These are phyloP conservation scores for Tremellales sp. DNA, from an alignment of 1,284 basidiomycete species.

Conservation along the genomic window DNA sequence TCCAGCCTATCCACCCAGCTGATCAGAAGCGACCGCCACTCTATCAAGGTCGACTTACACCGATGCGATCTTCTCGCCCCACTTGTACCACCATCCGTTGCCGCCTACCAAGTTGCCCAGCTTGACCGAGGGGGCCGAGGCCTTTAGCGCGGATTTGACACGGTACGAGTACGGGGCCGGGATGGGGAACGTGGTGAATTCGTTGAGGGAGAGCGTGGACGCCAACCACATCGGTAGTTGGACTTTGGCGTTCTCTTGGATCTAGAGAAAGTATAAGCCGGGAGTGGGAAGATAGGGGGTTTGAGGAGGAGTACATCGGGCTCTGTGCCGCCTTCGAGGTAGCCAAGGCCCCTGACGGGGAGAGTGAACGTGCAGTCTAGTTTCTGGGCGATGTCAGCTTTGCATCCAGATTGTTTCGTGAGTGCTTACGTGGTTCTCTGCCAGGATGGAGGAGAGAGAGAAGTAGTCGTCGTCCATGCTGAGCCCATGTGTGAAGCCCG, in stretches of 20 bases:
- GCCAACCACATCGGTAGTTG: constrained; percentile 83
- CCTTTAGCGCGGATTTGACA: constrained; percentile 77
- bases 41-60: constrained; percentile 55
- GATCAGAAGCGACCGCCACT: not conserved
- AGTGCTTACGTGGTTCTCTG: constrained; percentile 72
- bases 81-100: constrained; percentile 85
- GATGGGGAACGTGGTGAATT: constrained; percentile 79
- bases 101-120: constrained; percentile 74
- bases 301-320: constrained; percentile 59
- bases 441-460: constrained; percentile 78
- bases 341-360: constrained; percentile 78
- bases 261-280: constrained; percentile 51
- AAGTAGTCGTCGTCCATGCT: constrained; percentile 87
- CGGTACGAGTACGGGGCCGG: constrained; percentile 68
- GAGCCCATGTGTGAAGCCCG: no score
- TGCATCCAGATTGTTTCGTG: not conserved
- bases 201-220: constrained; percentile 72
- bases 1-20: constrained; percentile 55
- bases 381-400: constrained; percentile 56
- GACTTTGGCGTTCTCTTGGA: constrained; percentile 65
- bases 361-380: constrained; percentile 83
- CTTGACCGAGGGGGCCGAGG: constrained; percentile 73
- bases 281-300: not conserved
- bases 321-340: constrained; percentile 76
- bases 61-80: constrained; percentile 74